These are phyloP conservation scores for Magnolia officinalis DNA, from an alignment of 164 flowering plant species.

Conservation along the genomic window DNA sequence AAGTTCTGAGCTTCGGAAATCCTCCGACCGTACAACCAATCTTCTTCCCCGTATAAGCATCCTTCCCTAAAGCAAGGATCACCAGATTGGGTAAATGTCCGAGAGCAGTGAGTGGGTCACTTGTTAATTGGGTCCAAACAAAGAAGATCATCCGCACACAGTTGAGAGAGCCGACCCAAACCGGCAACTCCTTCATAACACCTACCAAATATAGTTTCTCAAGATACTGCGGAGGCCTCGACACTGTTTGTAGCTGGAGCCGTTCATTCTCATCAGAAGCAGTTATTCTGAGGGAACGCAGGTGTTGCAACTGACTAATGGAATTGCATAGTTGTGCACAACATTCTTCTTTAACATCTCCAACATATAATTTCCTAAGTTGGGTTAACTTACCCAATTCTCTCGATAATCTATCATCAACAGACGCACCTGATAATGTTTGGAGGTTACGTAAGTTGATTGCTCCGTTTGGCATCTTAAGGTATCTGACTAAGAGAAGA, in stretches of 20 bases:
- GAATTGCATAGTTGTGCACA: conserved; percentile 8
- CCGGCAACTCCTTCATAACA: background rate
- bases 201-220: background rate
- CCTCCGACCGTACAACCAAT: background rate
- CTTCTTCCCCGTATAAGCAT: background rate
- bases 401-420: conserved; percentile 20
- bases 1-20: background rate
- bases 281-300: background rate
- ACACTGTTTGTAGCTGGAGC: conserved; percentile 10
- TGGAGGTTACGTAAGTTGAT: conserved; percentile 28
- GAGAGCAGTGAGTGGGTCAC: background rate
- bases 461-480: conserved; percentile 13
- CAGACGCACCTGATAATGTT: background rate
- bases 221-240: conserved; percentile 5
- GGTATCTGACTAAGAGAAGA: background rate
- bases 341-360: conserved; percentile 12
- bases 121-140: background rate
- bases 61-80: background rate
- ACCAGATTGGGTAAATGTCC: background rate
- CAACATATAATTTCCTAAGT: conserved; percentile 25
- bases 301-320: background rate
- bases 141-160: background rate
- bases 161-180: background rate
- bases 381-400: conserved; percentile 4
- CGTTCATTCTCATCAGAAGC: background rate